Base-by-base conservation (phyloP, 805 yeast species). In the Wickerhamiella bombiphila region DNA sequence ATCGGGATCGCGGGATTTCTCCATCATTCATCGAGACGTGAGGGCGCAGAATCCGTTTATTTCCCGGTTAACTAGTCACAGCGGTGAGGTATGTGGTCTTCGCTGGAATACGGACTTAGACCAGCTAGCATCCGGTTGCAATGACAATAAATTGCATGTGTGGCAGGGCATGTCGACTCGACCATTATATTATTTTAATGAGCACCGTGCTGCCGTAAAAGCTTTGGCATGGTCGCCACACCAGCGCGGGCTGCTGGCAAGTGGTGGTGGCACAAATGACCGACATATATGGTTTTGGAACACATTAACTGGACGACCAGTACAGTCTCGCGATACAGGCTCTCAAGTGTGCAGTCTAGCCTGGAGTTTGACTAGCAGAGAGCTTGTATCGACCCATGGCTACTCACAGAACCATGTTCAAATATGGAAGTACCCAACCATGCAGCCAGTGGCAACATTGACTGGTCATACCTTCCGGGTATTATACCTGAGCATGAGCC, bases 141-240 rank as follows among this genome's bases (percentile, higher is more conserved):
- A 91, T 55, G 98, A 91, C 59, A 91, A 91, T 55, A 72, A 72
- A 50, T 65, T 91, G 18, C 68, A 71, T 46, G 79, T 91, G 8
- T 91, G 96, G 91, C 94, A 83, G 53, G 94, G 91, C 1, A 56
- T 74, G 32, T 36, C 42, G n/a, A 24, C 11, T 8, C 66, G 65
- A 38, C 96, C 98, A 2, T 56, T 82, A 21, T 70, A 76, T 52
- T 76, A 67, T 42, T 79, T 85, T 49, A 64, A 68, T 2, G 94
- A 83, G 45, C 97, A 91, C 56, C 73, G 71, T 14, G 96, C 97
- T 1, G 98, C 98, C 0, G 93, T 91, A 3, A 91, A 91, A 59
- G 98, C 97, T 0, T 69, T 91, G 37, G 81, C 94, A 2, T 91
- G 98, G 98, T 80, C 93, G 1, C 97, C 98, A 2, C 97, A 91